Evolutionary conservation across 768 basidiomycete genomes (phyloP).

Genomic region (Leccinellum luteum): DNA sequence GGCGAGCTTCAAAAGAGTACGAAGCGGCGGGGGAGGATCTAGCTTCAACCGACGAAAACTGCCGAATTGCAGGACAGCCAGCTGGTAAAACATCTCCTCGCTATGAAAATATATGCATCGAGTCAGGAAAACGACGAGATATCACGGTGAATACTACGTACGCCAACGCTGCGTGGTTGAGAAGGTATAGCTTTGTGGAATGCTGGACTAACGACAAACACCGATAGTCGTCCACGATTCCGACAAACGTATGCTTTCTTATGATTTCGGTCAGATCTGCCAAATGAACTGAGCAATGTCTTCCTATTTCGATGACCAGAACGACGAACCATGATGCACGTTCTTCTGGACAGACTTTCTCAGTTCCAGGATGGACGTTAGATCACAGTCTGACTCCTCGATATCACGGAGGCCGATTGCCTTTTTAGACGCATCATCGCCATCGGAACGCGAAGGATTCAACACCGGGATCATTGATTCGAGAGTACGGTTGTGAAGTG

Average conservation of each 20-base stretch:
- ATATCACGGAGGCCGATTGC: conserved; percentile 48
- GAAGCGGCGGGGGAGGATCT: conserved; percentile 77
- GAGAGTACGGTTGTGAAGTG: conserved; percentile 81
- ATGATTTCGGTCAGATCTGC: conserved; percentile 82
- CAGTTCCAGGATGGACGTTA: conserved; percentile 72
- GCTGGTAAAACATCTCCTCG: conserved; percentile 94
- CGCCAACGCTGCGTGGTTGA: conserved; percentile 84
- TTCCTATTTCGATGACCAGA: not conserved
- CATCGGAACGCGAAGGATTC: conserved; percentile 48
- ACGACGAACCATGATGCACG: conserved; percentile 64
- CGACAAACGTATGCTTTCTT: conserved; percentile 87
- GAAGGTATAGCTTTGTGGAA: conserved; percentile 82
- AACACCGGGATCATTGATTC: conserved; percentile 89
- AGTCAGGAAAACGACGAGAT: not conserved
- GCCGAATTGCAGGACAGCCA: conserved; percentile 89
- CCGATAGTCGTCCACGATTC: conserved; percentile 74
- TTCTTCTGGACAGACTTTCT: conserved; percentile 56
- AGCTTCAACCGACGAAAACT: conserved; percentile 72
- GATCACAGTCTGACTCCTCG: conserved; percentile 68
- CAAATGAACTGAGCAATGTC: not conserved
- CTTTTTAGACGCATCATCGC: conserved; percentile 17
- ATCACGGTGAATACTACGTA: conserved; percentile 39
- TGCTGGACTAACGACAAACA: conserved; percentile 84
- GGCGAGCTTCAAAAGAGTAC: conserved; percentile 71
- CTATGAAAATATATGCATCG: conserved; percentile 36